Base-by-base conservation (phyloP, 768 basidiomycete genomes). In the Gymnopilus dilepis region DNA sequence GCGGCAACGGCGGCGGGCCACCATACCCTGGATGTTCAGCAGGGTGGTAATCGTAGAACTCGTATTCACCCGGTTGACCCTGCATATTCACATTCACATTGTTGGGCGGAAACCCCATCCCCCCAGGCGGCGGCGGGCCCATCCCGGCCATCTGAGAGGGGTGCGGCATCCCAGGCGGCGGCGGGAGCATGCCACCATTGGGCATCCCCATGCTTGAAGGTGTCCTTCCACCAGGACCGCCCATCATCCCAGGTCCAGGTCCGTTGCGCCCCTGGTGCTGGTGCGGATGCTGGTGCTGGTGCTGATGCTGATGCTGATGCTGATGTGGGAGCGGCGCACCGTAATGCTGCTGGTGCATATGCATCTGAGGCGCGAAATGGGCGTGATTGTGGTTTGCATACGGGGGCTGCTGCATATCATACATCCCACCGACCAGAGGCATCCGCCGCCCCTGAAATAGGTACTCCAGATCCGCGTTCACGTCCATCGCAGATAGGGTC, bases 391-490 rank as follows among this genome's bases (percentile, higher is more conserved):
- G n/a, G n/a, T n/a, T n/a, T n/a, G n/a, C n/a, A n/a, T 55, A 56
- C 17, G 58, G 59, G 21, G 55, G 64, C 31, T 63, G 68, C 38
- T 66, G 68, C 40, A 67, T 59, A 28, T 69, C 70, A 22, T 67
- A 68, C 0, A n/a, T n/a, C n/a, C n/a, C n/a, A n/a, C 54, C 47
- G 26, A 15, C 57, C 56, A 42, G 60, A 37, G 60, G 45, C 13
- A 59, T 59, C 24, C 62, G 59, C 19, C 80, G 78, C 55, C 84
- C 77, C 54, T 82, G 82, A 60, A 79, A 77, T 22, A 89, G 76
- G 63, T 78, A 83, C 2, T 87, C 85, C 28, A 88, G 76, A 67
- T 89, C 87, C 42, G 72, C 72, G 26, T 77, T 71, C 31, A 87
- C 78, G 37, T 88, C 87, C 28, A 70, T 70, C 0, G 81, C 67